Conservation (phyloP, 2,329 filamentous ascomycete genomes). For the Penicillium concentricum region DNA sequence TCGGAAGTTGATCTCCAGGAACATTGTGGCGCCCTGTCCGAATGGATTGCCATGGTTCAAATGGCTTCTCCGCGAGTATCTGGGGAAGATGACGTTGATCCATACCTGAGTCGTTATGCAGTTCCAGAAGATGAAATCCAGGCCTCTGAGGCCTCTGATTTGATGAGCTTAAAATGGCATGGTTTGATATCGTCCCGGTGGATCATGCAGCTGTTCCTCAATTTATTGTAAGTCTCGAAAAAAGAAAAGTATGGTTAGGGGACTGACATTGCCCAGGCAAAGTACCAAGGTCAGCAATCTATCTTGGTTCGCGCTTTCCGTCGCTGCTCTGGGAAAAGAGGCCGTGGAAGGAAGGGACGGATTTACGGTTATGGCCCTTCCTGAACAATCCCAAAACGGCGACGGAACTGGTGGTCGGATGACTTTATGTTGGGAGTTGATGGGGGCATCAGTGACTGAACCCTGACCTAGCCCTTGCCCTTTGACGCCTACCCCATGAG, state of each 20-base stretch:
- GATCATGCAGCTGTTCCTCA: conserved; percentile 39
- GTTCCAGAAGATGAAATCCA: conserved; percentile 34
- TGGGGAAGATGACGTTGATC: conserved; percentile 40
- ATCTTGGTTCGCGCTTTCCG: conserved; percentile 39
- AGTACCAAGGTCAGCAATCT: conserved; percentile 5
- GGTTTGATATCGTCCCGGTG: conserved; percentile 43
- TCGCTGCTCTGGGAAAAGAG: conserved; percentile 33
- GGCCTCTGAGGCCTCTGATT: conserved; percentile 18
- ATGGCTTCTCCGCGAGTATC: conserved; percentile 42
- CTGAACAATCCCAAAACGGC: neutral
- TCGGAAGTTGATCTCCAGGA: conserved; percentile 58
- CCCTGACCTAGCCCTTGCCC: conserved; percentile 6
- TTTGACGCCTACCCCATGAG: neutral
- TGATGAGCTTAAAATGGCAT: conserved; percentile 44
- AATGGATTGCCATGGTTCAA: conserved; percentile 63
- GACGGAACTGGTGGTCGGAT: neutral
- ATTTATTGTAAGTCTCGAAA: conserved; percentile 35
- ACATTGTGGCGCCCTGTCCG: conserved; percentile 55
- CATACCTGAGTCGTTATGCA: conserved; percentile 46
- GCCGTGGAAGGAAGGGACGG: conserved; percentile 42
- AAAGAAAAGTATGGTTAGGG: neutral
- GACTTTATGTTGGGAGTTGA: conserved; percentile 43
- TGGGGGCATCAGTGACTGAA: conserved; percentile 29
- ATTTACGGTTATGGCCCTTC: conserved; percentile 35
- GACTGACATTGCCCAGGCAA: conserved; percentile 18